These are phyloP conservation scores for Cutaneotrichosporon arboriforme DNA, from an alignment of 1,284 basidiomycete species.

Conservation along the genomic window DNA sequence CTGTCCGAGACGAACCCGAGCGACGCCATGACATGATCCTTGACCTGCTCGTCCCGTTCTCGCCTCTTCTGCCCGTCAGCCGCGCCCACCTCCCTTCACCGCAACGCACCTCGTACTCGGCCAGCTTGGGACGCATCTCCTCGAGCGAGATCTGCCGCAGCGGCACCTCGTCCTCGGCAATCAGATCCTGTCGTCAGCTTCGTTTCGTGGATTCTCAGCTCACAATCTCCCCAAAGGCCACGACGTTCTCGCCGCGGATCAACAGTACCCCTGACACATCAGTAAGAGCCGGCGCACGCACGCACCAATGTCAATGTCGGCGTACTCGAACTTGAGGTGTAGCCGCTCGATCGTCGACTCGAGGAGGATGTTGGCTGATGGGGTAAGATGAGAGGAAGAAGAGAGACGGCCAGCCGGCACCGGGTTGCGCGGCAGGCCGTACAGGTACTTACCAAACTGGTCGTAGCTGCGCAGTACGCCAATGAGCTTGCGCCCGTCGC, in stretches of 20 bases:
- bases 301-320: slow-evolving; percentile 41
- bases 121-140: slow-evolving; percentile 65
- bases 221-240: slow-evolving; percentile 93
- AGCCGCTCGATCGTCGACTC: slow-evolving; percentile 66
- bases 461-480: slow-evolving; percentile 96
- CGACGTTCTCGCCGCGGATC: slow-evolving; percentile 97
- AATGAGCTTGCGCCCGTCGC: slow-evolving; percentile 93
- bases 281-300: too few relatives aligned
- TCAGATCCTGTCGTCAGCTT: slow-evolving; percentile 65
- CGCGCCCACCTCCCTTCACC: background rate
- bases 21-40: slow-evolving; percentile 38
- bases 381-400: background rate
- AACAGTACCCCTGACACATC: slow-evolving; percentile 76
- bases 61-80: slow-evolving; percentile 32
- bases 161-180: slow-evolving; percentile 82
- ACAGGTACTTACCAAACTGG: slow-evolving; percentile 91
- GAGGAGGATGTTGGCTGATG: slow-evolving; percentile 88
- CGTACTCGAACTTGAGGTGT: slow-evolving; percentile 41
- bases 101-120: slow-evolving; percentile 54
- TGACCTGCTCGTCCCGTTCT: slow-evolving; percentile 38
- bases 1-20: slow-evolving; percentile 47
- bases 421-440: too few relatives aligned
- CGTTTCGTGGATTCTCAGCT: slow-evolving; percentile 41
- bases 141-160: slow-evolving; percentile 66
- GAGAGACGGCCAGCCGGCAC: too few relatives aligned